A percentile compares a stretch with the other conserved stretches of the same genome.
These are phyloP conservation scores for Sarcodon aspratus DNA, from an alignment of 768 basidiomycete genomes.

Conservation along the genomic window DNA sequence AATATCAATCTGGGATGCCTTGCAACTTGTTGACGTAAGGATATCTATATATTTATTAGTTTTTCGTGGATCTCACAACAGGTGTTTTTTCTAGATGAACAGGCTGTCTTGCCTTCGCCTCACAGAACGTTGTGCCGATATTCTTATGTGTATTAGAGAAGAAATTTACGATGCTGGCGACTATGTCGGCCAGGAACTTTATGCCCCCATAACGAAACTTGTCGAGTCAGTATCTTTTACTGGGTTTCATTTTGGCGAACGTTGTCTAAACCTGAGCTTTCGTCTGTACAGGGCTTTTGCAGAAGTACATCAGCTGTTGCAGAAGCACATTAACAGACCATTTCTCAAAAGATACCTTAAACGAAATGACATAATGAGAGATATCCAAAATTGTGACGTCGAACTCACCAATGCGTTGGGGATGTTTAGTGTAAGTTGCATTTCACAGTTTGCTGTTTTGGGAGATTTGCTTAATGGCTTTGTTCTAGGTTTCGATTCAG, in stretches of 20 bases:
- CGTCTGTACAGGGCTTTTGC: conserved; percentile 25
- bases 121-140: conserved; percentile 61
- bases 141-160: conserved; percentile 49
- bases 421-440: conserved; percentile 39
- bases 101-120: conserved; percentile 57
- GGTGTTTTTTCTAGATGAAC: conserved; percentile 39
- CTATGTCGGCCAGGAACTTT: conserved; percentile 35
- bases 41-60: not conserved
- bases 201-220: conserved; percentile 36
- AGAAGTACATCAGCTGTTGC: conserved; percentile 36
- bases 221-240: conserved; percentile 41
- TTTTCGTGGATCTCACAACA: not conserved
- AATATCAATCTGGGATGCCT: conserved; percentile 53
- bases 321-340: conserved; percentile 50
- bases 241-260: conserved; percentile 12
- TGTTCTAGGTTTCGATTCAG: conserved; percentile 33
- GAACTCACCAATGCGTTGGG: conserved; percentile 40
- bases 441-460: not conserved
- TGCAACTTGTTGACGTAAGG: conserved; percentile 51
- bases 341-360: conserved; percentile 74
- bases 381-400: conserved; percentile 40
- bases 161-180: conserved; percentile 52
- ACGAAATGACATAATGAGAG: conserved; percentile 52
- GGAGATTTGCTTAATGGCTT: not conserved
- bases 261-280: not conserved